These are phyloP conservation scores for Hyphopichia pseudoburtonii DNA, from an alignment of 1,139 yeast species.

Conservation along the genomic window DNA sequence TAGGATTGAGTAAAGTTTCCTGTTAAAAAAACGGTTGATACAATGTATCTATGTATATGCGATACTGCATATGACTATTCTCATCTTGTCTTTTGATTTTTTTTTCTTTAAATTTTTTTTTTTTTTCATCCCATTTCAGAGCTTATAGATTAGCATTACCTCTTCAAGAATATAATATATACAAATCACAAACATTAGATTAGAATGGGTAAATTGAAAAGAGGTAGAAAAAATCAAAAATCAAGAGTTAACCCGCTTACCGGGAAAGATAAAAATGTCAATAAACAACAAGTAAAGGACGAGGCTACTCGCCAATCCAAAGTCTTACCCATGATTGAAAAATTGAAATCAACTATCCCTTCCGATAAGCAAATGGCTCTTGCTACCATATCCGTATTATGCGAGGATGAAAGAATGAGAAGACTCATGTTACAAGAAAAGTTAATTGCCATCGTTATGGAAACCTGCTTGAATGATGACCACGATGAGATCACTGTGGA, in stretches of 20 bases:
- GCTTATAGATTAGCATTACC: too few species aligned
- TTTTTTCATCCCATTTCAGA: neutral
- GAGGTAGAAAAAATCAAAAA: constrained; percentile 60
- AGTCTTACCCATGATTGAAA: constrained; percentile 65
- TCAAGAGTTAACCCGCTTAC: constrained; percentile 53
- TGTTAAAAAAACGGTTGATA: too few species aligned
- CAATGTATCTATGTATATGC: too few species aligned
- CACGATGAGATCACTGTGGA: constrained; percentile 78
- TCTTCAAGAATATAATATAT: too few species aligned
- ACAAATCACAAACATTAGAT: neutral
- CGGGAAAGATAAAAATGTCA: constrained; percentile 16
- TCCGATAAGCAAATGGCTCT: constrained; percentile 80
- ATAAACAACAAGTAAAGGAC: constrained; percentile 38
- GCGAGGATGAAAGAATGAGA: constrained; percentile 69
- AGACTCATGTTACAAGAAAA: constrained; percentile 66
- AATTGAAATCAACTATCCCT: constrained; percentile 60
- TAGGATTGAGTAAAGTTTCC: too few species aligned
- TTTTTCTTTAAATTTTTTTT: neutral
- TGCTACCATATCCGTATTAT: constrained; percentile 66
- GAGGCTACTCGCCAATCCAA: constrained; percentile 53
- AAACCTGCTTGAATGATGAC: constrained; percentile 63
- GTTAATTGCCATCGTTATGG: constrained; percentile 61
- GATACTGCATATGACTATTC: constrained; percentile 1
- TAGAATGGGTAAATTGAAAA: constrained; percentile 73
- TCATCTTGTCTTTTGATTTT: neutral